A percentile compares a stretch with the other conserved stretches of the same genome.
Conservation (phyloP, 192 early-diverging fungal genomes). For the Neocallimastix lanati region DNA sequence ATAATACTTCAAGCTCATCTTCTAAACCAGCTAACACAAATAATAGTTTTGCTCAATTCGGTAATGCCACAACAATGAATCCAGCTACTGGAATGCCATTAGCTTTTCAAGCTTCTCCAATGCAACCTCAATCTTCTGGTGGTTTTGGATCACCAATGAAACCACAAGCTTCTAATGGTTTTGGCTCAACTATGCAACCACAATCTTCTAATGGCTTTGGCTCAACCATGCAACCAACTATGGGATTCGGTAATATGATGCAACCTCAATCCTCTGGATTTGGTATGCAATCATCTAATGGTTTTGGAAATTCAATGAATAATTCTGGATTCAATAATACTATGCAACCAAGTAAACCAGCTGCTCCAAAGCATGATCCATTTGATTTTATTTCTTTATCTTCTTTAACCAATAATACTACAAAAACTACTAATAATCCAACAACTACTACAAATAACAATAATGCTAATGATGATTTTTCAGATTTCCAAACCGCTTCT, state of each 20-base stretch:
- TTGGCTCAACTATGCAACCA: neutral
- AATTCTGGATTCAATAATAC: too few relatives aligned
- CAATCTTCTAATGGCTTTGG: neutral
- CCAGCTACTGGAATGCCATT: neutral
- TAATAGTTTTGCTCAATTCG: neutral
- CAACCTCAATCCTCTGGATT: too few relatives aligned
- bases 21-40: neutral
- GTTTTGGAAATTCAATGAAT: neutral
- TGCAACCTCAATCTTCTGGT: neutral
- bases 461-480: neutral
- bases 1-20: neutral
- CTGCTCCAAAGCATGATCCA: neutral
- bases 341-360: neutral
- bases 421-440: neutral
- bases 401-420: neutral
- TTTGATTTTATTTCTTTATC: neutral
- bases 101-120: neutral
- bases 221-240: neutral
- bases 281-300: neutral
- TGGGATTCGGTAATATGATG: neutral
- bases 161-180: neutral
- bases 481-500: neutral
- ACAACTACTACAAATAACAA: neutral
- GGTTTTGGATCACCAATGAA: neutral
- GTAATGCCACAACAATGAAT: neutral